These are phyloP conservation scores for Jaltomata sinuosa DNA, from an alignment of 257 asterid species.

Conservation along the genomic window DNA sequence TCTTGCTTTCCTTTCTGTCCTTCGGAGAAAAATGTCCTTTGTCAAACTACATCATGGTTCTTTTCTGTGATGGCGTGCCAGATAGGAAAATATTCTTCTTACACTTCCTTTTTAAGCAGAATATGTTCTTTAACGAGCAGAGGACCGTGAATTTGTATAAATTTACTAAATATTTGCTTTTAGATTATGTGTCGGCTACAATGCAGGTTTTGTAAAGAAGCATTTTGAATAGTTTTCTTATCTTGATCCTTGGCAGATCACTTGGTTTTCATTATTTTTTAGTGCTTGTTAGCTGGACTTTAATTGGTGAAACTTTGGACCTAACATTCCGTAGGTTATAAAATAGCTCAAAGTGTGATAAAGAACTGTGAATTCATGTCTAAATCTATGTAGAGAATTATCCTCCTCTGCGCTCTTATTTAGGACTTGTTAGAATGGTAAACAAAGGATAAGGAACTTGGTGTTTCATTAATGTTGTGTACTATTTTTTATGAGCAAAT, in stretches of 20 bases:
- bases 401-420: neutral
- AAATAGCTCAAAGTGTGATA: neutral
- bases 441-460: neutral
- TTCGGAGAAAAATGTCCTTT: neutral
- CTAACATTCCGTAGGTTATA: neutral
- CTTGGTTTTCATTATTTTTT: no score
- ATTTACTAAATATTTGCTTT: neutral
- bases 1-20: neutral
- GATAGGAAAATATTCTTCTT: neutral
- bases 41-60: neutral
- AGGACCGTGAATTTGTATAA: neutral
- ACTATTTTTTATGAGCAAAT: no score
- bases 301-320: no score
- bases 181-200: neutral
- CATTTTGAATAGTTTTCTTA: no score
- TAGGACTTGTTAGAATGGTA: neutral
- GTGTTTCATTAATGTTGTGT: neutral
- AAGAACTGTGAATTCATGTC: neutral
- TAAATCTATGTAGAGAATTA: neutral
- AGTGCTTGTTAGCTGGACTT: no score
- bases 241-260: no score
- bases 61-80: neutral
- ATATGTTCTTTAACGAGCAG: neutral
- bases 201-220: neutral
- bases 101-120: neutral